Percentiles rank a stretch among this genome's conserved stretches.
phyloP scores from a whole-genome alignment of 78 protist species.

The slime mould (Dictyostelium discoideum) region DNA sequence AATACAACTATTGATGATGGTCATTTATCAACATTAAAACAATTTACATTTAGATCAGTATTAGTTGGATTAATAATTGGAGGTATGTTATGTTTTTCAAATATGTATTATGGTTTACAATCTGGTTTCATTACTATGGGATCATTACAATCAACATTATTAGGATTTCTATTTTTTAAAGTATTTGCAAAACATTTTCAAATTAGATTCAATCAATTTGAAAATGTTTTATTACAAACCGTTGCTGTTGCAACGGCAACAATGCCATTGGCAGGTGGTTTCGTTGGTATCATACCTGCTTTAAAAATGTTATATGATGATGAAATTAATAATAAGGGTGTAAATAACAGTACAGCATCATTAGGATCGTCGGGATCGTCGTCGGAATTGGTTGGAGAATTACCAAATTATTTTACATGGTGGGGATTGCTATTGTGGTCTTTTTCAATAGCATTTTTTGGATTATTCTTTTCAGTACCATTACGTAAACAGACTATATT shows the following conservation, averaged over 20 bases:
- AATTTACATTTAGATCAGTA: slow-evolving; percentile 39
- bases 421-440: slow-evolving; percentile 81
- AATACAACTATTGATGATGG: not conserved
- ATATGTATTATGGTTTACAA: slow-evolving; percentile 82
- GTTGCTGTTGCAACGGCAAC: slow-evolving; percentile 89
- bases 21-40: not conserved
- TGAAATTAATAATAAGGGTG: not conserved
- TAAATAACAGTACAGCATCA: not conserved
- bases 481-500: slow-evolving; percentile 87
- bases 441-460: slow-evolving; percentile 86
- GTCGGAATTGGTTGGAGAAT: not conserved
- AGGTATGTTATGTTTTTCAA: slow-evolving; percentile 84
- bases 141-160: slow-evolving; percentile 70
- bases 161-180: slow-evolving; percentile 77
- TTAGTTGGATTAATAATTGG: slow-evolving; percentile 65
- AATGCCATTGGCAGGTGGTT: slow-evolving; percentile 90
- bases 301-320: slow-evolving; percentile 25
- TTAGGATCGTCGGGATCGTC: not conserved
- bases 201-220: slow-evolving; percentile 61
- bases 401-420: slow-evolving; percentile 49
- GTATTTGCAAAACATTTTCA: slow-evolving; percentile 7
- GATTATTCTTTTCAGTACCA: slow-evolving; percentile 92
- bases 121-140: slow-evolving; percentile 88
- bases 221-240: slow-evolving; percentile 79
- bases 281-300: slow-evolving; percentile 85